Evolutionary conservation across 208 protist genomes (phyloP), one percentile per base, ranked within the genome.

Genomic region (Trypanosoma lewisi): DNA sequence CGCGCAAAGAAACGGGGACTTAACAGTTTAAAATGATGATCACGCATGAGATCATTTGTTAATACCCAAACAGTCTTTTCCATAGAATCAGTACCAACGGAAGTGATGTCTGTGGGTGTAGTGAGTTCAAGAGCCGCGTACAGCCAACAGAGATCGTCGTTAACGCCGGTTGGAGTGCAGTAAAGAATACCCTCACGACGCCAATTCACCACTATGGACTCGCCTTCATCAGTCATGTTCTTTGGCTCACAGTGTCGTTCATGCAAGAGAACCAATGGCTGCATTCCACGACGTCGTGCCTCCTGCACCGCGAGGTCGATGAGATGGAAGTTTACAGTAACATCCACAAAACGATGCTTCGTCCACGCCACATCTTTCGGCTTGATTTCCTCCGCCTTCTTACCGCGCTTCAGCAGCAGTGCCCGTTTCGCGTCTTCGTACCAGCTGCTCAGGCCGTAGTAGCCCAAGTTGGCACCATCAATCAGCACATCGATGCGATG

Each of bases 81-180:
- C 37, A 48, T n/a, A 7, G 36, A 21, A 27, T 44, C n/a, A n/a
- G n/a, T 42, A 41, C 28, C 36, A 61, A 37, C 25, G 34, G 19
- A 9, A 19, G 11, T 37, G 21, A 23, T 54, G 52, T 83, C 80
- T 19, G 70, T 76, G n/a, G 80, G 72, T 44, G 67, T 67, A 0
- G 79, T 80, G 25, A 82, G 63, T 42, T 74, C 42, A 25, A 77
- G 58, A 23, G 81, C 77, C 1, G 78, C 86, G 68, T 88, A 85
- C 11, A 93, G 63, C 86, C 86, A 93, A 60, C 83, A 90, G 69
- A 84, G 83, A 63, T 93, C 86, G 49, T 93, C 86, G 72, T 91
- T 91, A 28, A 91, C 68, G 44, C 90, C 88, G 12, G 57, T 61
- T 7, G 88, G 88, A 48, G 80, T 92, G 2, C 77, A 71, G 28